A percentile compares a stretch with the other conserved stretches of the same genome.
These are phyloP conservation scores for Fistulinella cinereoalba DNA, from an alignment of 1,284 basidiomycete species.

Conservation along the genomic window DNA sequence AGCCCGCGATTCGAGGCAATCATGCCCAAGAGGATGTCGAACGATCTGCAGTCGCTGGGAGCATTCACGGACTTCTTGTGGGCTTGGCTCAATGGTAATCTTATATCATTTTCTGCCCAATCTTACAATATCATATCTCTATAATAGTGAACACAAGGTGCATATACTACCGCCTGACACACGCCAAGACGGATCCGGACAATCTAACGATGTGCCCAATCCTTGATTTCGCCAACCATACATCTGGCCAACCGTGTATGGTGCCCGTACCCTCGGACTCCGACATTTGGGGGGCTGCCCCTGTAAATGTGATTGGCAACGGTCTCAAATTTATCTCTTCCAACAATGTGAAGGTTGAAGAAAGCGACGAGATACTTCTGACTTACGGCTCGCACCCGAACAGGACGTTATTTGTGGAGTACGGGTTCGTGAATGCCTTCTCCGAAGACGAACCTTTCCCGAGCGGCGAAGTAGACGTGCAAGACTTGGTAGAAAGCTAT, in stretches of 20 bases:
- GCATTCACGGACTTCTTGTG: slow-evolving; percentile 51
- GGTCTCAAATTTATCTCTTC: slow-evolving; percentile 59
- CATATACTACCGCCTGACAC: slow-evolving; percentile 70
- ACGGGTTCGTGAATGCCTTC: slow-evolving; percentile 67
- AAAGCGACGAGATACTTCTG: slow-evolving; percentile 66
- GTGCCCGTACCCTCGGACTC: slow-evolving; percentile 40
- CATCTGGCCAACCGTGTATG: slow-evolving; percentile 40
- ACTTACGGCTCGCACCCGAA: slow-evolving; percentile 78
- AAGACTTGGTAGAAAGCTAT: slow-evolving; percentile 51
- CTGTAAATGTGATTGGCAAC: slow-evolving; percentile 37
- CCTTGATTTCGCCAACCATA: slow-evolving; percentile 85
- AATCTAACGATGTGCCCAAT: slow-evolving; percentile 84
- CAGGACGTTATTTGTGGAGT: slow-evolving; percentile 74
- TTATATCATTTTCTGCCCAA: slow-evolving; percentile 24
- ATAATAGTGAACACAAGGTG: slow-evolving; percentile 83
- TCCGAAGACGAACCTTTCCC: slow-evolving; percentile 26
- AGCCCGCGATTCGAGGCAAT: slow-evolving; percentile 4
- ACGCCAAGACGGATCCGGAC: slow-evolving; percentile 51
- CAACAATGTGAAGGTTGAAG: slow-evolving; percentile 36
- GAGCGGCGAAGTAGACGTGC: slow-evolving; percentile 62
- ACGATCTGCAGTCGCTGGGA: slow-evolving; percentile 15
- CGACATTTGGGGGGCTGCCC: slow-evolving; percentile 38
- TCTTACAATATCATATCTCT: slow-evolving; percentile 9
- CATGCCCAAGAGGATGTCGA: not conserved
- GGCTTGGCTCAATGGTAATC: slow-evolving; percentile 81